Evolutionary conservation across 305 asterid species (phyloP).

Genomic region (Solanum hybrid): DNA sequence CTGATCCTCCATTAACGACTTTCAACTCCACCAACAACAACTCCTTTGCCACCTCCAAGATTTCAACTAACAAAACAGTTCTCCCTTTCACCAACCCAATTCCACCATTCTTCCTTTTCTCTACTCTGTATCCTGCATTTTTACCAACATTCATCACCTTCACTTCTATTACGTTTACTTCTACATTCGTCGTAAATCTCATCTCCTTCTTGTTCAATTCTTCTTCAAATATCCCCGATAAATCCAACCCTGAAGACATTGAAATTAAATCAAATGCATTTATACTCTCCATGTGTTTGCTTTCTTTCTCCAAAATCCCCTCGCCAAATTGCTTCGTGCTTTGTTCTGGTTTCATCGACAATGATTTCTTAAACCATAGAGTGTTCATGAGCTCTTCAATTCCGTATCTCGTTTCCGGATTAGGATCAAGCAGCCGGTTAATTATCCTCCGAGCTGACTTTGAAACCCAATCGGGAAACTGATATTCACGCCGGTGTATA

Average conservation of each 20-base stretch:
- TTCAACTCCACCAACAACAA: constrained; percentile 67
- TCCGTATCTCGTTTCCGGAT: constrained; percentile 46
- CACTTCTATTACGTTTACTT: constrained; percentile 42
- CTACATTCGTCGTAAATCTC: constrained; percentile 42
- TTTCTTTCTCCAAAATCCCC: constrained; percentile 18
- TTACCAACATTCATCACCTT: constrained; percentile 35
- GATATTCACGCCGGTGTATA: constrained; percentile 40
- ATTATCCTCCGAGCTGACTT: constrained; percentile 45
- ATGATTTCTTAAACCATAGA: constrained; percentile 57
- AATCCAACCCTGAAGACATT: constrained; percentile 63
- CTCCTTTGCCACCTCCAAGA: constrained; percentile 41
- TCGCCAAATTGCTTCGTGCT: constrained; percentile 6
- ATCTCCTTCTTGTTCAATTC: constrained; percentile 41
- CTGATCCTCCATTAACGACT: constrained; percentile 37
- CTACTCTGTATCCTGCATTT: constrained; percentile 41
- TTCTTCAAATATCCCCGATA: constrained; percentile 53
- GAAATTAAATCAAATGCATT: constrained; percentile 80
- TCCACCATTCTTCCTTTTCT: constrained; percentile 40
- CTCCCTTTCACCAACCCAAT: constrained; percentile 48
- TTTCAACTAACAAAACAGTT: constrained; percentile 31
- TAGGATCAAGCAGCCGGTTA: constrained; percentile 59
- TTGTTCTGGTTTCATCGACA: constrained; percentile 15
- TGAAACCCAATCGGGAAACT: constrained; percentile 60
- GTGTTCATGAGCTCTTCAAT: constrained; percentile 46
- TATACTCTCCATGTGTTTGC: constrained; percentile 18